phyloP scores from a whole-genome alignment of 495 filamentous ascomycete species.

The Neurospora discreta region DNA sequence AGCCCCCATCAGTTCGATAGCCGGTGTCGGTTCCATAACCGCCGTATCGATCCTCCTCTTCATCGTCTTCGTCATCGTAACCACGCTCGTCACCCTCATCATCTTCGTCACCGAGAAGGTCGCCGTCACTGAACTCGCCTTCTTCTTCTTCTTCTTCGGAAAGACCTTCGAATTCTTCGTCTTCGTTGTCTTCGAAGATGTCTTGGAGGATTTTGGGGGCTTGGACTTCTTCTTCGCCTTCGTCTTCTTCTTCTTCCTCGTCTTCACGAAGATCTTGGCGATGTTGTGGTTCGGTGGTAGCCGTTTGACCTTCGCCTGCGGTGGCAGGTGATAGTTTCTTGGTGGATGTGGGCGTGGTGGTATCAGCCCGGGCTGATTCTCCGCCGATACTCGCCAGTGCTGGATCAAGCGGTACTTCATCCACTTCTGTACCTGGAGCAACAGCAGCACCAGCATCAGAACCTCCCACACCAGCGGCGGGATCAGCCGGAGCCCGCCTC shows the following conservation, averaged over 20 bases:
- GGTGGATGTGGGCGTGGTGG: background rate
- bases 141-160: constrained; percentile 1
- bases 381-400: constrained; percentile 3
- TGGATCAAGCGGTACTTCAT: background rate
- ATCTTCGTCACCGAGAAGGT: constrained; percentile 3
- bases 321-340: background rate
- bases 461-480: background rate
- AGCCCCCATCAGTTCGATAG: background rate
- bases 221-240: background rate
- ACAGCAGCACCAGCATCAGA: background rate
- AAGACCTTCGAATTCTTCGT: constrained; percentile 2
- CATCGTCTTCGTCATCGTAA: constrained; percentile 7
- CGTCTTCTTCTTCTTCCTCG: background rate
- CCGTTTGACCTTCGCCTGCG: background rate
- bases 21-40: background rate
- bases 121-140: constrained; percentile 9
- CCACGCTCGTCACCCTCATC: constrained; percentile 12
- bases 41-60: constrained; percentile 3
- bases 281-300: background rate
- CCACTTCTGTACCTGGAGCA: background rate
- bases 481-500: background rate
- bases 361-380: constrained; percentile 1
- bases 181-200: constrained; percentile 12
- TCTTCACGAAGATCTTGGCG: constrained; percentile 2
- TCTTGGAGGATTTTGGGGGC: constrained; percentile 1